phyloP scores from a whole-genome alignment of 306 rosid genomes.

The Hippophae gyantsensis region DNA sequence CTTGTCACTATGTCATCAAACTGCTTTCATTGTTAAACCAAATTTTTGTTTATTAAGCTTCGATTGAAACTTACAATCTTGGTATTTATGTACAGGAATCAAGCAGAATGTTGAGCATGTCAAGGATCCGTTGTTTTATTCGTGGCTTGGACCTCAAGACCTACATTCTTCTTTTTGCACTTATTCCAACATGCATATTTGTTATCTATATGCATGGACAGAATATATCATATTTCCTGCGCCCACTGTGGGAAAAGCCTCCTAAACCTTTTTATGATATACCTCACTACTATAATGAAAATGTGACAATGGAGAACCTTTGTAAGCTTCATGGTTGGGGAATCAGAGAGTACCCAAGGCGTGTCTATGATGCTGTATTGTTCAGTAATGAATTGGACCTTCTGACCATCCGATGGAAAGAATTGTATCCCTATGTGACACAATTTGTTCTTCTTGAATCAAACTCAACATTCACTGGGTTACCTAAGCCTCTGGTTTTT shows the following conservation, averaged over 20 bases:
- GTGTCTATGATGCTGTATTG: slow-evolving; percentile 92
- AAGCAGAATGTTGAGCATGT: slow-evolving; percentile 56
- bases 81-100: slow-evolving; percentile 61
- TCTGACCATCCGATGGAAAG: slow-evolving; percentile 82
- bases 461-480: slow-evolving; percentile 85
- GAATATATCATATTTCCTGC: slow-evolving; percentile 92
- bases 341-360: slow-evolving; percentile 79
- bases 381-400: slow-evolving; percentile 90
- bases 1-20: background rate
- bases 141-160: slow-evolving; percentile 85
- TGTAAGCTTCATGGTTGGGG: slow-evolving; percentile 98
- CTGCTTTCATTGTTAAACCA: background rate
- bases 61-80: background rate
- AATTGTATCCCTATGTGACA: slow-evolving; percentile 73
- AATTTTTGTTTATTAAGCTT: slow-evolving; percentile 1
- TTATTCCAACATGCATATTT: slow-evolving; percentile 62
- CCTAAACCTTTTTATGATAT: slow-evolving; percentile 76
- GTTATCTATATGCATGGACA: slow-evolving; percentile 81
- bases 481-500: slow-evolving; percentile 65
- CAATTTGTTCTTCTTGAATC: slow-evolving; percentile 93
- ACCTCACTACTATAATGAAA: slow-evolving; percentile 89
- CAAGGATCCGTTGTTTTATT: slow-evolving; percentile 83
- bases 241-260: slow-evolving; percentile 93
- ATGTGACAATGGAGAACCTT: slow-evolving; percentile 78
- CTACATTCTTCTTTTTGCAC: slow-evolving; percentile 55